Conservation (phyloP, 176 grass and related monocot species). For the Leersia perrieri region DNA sequence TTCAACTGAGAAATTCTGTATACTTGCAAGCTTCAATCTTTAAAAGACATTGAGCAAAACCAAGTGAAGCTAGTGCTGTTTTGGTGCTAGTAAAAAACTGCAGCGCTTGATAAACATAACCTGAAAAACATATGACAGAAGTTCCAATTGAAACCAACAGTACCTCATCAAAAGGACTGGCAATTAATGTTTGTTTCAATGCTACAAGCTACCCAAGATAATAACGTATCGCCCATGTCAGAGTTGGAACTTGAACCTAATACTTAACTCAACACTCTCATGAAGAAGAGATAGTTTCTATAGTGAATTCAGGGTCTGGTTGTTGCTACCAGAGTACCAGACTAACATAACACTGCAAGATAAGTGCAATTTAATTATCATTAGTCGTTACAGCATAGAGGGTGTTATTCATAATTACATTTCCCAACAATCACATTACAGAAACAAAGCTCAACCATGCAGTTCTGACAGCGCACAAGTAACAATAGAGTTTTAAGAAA, state of each 20-base stretch:
- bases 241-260: background rate
- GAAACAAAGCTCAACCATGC: background rate
- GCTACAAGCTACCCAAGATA: background rate
- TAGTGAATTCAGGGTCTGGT: background rate
- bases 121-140: background rate
- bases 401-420: background rate
- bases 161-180: background rate
- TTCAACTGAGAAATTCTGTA: conserved; percentile 15
- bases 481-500: background rate
- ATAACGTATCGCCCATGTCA: background rate
- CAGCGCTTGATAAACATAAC: background rate
- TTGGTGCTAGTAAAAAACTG: background rate
- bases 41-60: background rate
- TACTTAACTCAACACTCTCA: background rate
- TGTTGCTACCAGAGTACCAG: too few species aligned
- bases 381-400: background rate
- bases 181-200: background rate
- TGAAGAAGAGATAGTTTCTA: background rate
- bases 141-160: background rate
- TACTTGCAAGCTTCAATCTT: background rate
- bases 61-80: background rate
- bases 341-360: background rate
- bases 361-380: background rate
- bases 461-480: background rate
- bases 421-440: background rate